A percentile compares a stretch with the other conserved stretches of the same genome.
Evolutionary conservation across 768 basidiomycete genomes (phyloP).

Genomic region (Boletus tomentosulus): DNA sequence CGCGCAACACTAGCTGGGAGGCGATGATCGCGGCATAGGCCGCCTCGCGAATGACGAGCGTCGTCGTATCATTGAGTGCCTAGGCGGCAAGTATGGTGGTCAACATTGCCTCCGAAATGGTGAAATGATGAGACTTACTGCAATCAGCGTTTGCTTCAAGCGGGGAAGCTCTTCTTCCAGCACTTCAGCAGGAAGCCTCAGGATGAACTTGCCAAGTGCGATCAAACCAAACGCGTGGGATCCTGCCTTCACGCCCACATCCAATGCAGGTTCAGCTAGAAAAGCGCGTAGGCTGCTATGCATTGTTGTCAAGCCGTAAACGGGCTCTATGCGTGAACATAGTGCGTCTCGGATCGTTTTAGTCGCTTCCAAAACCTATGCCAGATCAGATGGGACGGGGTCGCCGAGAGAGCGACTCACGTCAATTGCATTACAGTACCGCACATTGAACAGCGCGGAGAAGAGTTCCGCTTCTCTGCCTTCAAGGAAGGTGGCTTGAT

Average conservation of each 20-base stretch:
- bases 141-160: conserved; percentile 63
- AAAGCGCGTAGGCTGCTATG: conserved; percentile 70
- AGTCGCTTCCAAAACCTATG: conserved; percentile 77
- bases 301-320: conserved; percentile 81
- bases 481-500: conserved; percentile 69
- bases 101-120: not conserved
- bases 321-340: conserved; percentile 69
- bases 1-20: conserved; percentile 75
- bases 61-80: conserved; percentile 68
- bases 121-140: conserved; percentile 40
- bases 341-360: conserved; percentile 76
- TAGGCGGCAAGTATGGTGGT: conserved; percentile 24
- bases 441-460: conserved; percentile 60
- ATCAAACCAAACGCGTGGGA: conserved; percentile 82
- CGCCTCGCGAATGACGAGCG: conserved; percentile 78
- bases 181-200: conserved; percentile 77
- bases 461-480: conserved; percentile 78
- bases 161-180: conserved; percentile 86
- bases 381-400: not conserved
- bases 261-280: conserved; percentile 47
- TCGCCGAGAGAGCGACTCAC: conserved; percentile 39
- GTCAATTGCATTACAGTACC: conserved; percentile 67
- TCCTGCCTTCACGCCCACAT: conserved; percentile 53
- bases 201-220: conserved; percentile 76
- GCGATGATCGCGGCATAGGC: conserved; percentile 81